phyloP scores from a whole-genome alignment of 441 rosid genomes.

The Jatropha podagrica region DNA sequence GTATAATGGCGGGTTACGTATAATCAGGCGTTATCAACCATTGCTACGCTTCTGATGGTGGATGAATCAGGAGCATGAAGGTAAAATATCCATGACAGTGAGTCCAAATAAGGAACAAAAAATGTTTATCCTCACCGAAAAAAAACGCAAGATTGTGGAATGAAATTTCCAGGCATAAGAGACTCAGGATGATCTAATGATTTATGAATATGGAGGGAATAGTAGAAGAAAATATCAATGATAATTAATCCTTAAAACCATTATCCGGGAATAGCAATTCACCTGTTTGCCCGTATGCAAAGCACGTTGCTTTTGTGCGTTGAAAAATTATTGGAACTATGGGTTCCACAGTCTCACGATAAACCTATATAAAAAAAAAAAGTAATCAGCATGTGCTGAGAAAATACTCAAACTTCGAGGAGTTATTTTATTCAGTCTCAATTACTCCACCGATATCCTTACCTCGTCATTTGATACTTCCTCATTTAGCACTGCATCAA shows the following conservation, averaged over 20 bases:
- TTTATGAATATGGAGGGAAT: not conserved
- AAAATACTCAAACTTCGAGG: not conserved
- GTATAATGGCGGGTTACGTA: too few species aligned
- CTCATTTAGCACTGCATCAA: conserved; percentile 92
- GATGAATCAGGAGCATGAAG: too few species aligned
- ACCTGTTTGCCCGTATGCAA: conserved; percentile 99
- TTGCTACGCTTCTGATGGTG: too few species aligned
- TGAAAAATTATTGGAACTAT: conserved; percentile 95
- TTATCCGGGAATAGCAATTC: conserved; percentile 16
- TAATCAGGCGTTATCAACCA: too few species aligned
- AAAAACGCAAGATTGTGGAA: too few species aligned
- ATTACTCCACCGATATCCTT: conserved; percentile 26
- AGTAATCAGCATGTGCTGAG: conserved; percentile 15
- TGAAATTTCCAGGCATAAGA: too few species aligned
- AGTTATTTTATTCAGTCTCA: not conserved
- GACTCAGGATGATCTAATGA: not conserved
- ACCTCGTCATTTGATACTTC: conserved; percentile 98
- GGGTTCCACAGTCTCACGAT: conserved; percentile 92
- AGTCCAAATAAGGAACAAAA: too few species aligned
- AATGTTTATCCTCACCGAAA: too few species aligned
- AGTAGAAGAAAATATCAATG: not conserved
- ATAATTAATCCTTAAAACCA: not conserved
- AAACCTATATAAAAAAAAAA: conserved; percentile 53
- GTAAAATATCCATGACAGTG: too few species aligned
- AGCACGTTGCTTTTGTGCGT: conserved; percentile 96